Conservation (phyloP, 495 filamentous ascomycete genomes). For the Penicillium riverlandense region DNA sequence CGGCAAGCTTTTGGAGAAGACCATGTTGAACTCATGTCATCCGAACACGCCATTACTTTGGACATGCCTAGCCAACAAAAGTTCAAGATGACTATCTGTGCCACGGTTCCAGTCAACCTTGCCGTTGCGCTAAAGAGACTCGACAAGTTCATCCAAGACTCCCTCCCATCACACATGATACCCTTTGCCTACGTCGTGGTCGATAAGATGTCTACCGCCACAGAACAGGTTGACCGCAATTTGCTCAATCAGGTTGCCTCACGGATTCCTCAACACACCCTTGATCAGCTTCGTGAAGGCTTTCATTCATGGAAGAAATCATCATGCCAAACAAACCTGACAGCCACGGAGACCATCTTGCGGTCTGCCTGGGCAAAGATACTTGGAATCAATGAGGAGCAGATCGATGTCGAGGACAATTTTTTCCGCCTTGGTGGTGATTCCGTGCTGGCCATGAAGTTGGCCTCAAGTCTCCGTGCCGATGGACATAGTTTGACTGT, state of each 20-base stretch:
- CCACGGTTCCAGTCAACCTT: slow-evolving; percentile 13
- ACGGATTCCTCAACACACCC: slow-evolving; percentile 9
- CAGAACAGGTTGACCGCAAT: slow-evolving; percentile 15
- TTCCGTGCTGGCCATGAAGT: slow-evolving; percentile 40
- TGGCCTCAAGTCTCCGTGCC: slow-evolving; percentile 28
- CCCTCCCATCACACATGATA: slow-evolving; percentile 33
- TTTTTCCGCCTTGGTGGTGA: slow-evolving; percentile 43
- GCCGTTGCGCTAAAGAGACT: slow-evolving; percentile 22
- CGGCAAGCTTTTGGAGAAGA: slow-evolving; percentile 11
- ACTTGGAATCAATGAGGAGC: slow-evolving; percentile 24
- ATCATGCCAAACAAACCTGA: slow-evolving; percentile 14
- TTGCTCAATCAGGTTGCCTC: slow-evolving; percentile 20
- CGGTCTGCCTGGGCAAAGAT: slow-evolving; percentile 39
- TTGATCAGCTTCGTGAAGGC: slow-evolving; percentile 13
- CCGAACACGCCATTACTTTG: slow-evolving; percentile 10
- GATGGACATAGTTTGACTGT: slow-evolving; percentile 29
- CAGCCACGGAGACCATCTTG: slow-evolving; percentile 30
- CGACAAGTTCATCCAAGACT: slow-evolving; percentile 28
- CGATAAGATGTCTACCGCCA: slow-evolving; percentile 16
- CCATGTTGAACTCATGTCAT: slow-evolving; percentile 12
- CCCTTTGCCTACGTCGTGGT: slow-evolving; percentile 30
- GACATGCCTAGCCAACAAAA: background rate
- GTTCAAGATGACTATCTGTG: slow-evolving; percentile 8
- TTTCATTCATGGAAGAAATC: slow-evolving; percentile 19
- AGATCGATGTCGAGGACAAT: slow-evolving; percentile 37